phyloP scores from a whole-genome alignment of 768 basidiomycete genomes.

The Tephrocybe sp. region DNA sequence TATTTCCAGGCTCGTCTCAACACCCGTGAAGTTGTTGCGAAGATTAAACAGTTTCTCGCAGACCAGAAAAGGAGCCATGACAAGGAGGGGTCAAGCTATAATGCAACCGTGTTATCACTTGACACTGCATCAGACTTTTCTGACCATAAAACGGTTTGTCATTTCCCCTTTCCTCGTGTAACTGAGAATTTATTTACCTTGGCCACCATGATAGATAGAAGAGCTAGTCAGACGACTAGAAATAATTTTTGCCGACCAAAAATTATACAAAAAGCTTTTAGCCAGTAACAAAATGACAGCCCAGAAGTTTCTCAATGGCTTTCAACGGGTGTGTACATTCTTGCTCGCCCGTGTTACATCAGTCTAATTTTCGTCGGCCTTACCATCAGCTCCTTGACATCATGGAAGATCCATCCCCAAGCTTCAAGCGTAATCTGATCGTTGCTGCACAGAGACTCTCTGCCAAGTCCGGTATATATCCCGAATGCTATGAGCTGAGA shows the following conservation, averaged over 20 bases:
- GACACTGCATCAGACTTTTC: too few species aligned
- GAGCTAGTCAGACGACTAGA: background rate
- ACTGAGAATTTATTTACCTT: background rate
- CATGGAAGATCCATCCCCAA: background rate
- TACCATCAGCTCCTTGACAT: slow-evolving; percentile 1
- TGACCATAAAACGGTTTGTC: slow-evolving; percentile 1
- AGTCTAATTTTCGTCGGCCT: background rate
- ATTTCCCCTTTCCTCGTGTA: background rate
- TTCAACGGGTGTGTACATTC: background rate
- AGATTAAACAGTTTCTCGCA: too few species aligned
- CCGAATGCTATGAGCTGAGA: background rate
- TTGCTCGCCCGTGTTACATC: background rate
- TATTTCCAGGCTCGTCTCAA: slow-evolving; percentile 5
- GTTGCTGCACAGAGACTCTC: slow-evolving; percentile 2
- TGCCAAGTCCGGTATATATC: background rate
- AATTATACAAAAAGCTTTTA: slow-evolving; percentile 3
- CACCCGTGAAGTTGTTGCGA: slow-evolving; percentile 1
- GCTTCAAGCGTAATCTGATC: background rate
- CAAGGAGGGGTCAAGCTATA: too few species aligned
- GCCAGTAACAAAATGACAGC: background rate
- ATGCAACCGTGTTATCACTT: too few species aligned
- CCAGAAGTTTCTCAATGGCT: background rate
- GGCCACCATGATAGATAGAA: slow-evolving; percentile 2
- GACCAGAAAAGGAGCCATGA: too few species aligned
- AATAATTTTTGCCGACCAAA: background rate